Percentiles rank a stretch among this genome's conserved stretches.
Conservation (phyloP, 768 basidiomycete species). For the Filobasidium wieringae region DNA sequence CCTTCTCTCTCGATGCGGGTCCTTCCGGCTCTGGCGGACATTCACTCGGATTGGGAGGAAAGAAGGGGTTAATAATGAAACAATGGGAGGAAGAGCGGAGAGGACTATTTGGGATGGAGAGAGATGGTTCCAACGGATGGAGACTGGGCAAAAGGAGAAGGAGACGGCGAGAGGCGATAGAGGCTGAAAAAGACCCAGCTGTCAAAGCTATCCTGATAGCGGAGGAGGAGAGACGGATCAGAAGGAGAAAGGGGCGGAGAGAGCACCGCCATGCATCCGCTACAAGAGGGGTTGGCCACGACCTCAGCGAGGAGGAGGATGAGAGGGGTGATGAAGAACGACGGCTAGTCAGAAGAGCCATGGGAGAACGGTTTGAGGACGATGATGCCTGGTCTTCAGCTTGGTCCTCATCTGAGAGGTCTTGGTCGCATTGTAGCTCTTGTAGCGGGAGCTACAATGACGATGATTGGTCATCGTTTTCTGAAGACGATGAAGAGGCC, state of each 20-base stretch:
- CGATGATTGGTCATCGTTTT: not conserved
- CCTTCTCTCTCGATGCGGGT: constrained; percentile 12
- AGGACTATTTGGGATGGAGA: constrained; percentile 14
- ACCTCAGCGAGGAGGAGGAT: no score
- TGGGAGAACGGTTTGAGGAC: not conserved
- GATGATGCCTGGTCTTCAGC: not conserved
- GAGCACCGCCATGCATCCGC: constrained; percentile 3
- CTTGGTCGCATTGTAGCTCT: not conserved
- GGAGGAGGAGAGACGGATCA: not conserved
- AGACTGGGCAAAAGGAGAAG: constrained; percentile 19
- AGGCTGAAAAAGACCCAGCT: not conserved
- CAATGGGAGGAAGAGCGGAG: constrained; percentile 15
- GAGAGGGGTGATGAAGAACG: constrained; percentile 3
- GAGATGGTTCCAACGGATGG: constrained; percentile 14
- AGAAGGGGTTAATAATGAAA: not conserved
- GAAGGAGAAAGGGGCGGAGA: constrained; percentile 1
- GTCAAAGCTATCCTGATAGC: not conserved
- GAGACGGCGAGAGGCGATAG: not conserved
- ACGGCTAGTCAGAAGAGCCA: not conserved
- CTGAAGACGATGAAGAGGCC: not conserved
- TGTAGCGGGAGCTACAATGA: constrained; percentile 1
- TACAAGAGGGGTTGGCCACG: no score
- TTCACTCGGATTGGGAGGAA: not conserved
- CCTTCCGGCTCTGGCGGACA: not conserved
- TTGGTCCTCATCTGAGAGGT: not conserved